These are phyloP conservation scores for Emericellopsis atlantica DNA, from an alignment of 2,329 filamentous ascomycete genomes.

Conservation along the genomic window DNA sequence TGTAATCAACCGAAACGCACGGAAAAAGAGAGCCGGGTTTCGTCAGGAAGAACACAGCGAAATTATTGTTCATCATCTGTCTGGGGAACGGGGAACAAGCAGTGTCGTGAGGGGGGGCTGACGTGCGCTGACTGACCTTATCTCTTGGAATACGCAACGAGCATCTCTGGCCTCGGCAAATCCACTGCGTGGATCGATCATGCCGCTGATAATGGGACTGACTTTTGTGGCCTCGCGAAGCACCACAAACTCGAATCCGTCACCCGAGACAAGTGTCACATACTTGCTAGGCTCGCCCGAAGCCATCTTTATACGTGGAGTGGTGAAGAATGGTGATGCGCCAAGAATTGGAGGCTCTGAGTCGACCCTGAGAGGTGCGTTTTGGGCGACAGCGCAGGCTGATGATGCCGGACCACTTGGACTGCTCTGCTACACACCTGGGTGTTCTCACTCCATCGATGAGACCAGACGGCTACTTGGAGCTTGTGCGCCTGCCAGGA, in stretches of 20 bases:
- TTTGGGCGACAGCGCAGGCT: too few relatives aligned
- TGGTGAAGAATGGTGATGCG: neutral
- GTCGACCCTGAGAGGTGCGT: too few relatives aligned
- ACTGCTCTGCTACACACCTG: too few relatives aligned
- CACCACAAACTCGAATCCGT: constrained; percentile 67
- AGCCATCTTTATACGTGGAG: constrained; percentile 8
- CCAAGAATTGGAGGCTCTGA: neutral
- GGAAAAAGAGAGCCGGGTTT: constrained; percentile 20
- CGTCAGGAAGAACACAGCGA: constrained; percentile 33
- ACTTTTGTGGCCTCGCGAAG: constrained; percentile 57
- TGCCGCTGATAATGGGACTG: constrained; percentile 61
- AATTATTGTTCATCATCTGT: constrained; percentile 22
- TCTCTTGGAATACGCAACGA: constrained; percentile 56
- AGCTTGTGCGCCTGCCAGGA: too few relatives aligned
- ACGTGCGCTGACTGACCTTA: constrained; percentile 47
- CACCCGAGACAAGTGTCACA: constrained; percentile 63
- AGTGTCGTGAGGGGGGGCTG: constrained; percentile 3
- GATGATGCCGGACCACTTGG: too few relatives aligned
- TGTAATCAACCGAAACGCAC: constrained; percentile 34
- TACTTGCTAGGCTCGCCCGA: constrained; percentile 42
- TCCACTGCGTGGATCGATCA: constrained; percentile 57
- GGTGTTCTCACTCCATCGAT: too few relatives aligned
- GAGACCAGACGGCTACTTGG: too few relatives aligned
- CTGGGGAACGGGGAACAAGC: constrained; percentile 3
- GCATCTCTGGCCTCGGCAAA: constrained; percentile 54